Evolutionary conservation across 805 yeast genomes (phyloP), one percentile per base, ranked within the genome.

Genomic region (Maudiozyma serrabonitensis): DNA sequence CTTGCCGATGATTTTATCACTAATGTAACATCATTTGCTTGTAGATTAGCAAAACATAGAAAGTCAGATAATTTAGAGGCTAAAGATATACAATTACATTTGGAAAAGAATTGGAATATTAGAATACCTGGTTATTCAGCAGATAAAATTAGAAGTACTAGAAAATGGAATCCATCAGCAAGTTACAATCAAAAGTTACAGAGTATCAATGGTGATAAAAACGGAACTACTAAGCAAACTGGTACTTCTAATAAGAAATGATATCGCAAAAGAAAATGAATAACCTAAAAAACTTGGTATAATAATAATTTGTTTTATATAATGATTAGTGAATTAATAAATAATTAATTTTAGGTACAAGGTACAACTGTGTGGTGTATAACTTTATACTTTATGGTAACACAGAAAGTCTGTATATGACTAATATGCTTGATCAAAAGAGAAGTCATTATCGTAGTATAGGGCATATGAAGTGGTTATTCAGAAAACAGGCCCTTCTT

Each of bases 1-100:
- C 70, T 93, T 45, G 97, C 99, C 0, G 99, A 93, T 67, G 98
- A 93, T 62, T 93, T 93, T 62, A 93, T 93, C 15, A 78, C 85
- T 7, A 82, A 87, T 45, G 96, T 95, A 2, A 89, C 97, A 0
- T 75, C 88, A 2, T 93, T 93, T 71, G 96, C 98, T 0, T 91
- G 98, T 63, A 78, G 95, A 48, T 73, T 93, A 55, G 98, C 99
- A 21, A 93, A 93, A 64, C 97, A 91, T 63, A 77, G 99, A 57
- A 88, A 87, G 61, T 80, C 87, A 6, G 96, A 91, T 52, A 78
- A 84, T 37, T 72, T 93, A 25, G 98, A 91, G 56, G 87, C 86
- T 15, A 81, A 81, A 57, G 99, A 93, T 64, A 78, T 95, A 46
- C 98, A 93, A 66, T 68, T 93, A 50, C 96, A 93, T 65, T 72